Evolutionary conservation across 495 filamentous ascomycete species (phyloP).

Genomic region (Wilcoxina mikolae): DNA sequence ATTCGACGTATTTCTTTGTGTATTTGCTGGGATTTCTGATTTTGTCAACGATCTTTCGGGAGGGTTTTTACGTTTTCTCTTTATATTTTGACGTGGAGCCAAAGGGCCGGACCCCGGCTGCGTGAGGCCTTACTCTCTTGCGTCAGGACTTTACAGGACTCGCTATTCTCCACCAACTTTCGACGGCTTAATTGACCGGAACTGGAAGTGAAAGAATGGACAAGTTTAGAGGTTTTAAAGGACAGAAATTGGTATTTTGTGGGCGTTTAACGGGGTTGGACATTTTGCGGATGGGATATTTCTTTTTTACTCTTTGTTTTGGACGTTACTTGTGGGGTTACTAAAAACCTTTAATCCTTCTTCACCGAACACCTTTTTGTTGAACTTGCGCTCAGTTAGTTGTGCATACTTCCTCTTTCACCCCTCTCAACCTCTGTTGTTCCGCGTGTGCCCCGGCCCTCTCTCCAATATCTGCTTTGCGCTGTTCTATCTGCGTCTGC

Average conservation of each 20-base stretch:
- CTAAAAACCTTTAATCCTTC: neutral
- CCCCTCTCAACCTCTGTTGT: slow-evolving; percentile 1
- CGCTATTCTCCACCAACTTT: neutral
- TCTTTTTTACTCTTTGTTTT: neutral
- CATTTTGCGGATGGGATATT: slow-evolving; percentile 2
- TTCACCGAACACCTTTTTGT: neutral
- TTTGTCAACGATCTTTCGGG: slow-evolving; percentile 6
- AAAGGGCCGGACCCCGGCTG: slow-evolving; percentile 1
- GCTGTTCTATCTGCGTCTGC: neutral
- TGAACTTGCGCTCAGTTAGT: too few relatives aligned
- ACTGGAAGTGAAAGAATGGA: neutral
- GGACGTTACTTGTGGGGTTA: neutral
- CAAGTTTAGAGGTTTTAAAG: neutral
- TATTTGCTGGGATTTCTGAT: slow-evolving; percentile 6
- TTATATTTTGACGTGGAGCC: neutral
- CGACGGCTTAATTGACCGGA: slow-evolving; percentile 1
- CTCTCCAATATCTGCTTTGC: neutral
- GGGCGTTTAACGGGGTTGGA: slow-evolving; percentile 1
- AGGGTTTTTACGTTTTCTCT: neutral
- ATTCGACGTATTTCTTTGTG: slow-evolving; percentile 10
- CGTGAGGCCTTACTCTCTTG: neutral
- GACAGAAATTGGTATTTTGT: neutral
- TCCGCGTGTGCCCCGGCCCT: neutral
- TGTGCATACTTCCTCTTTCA: neutral
- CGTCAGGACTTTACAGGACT: neutral